Evolutionary conservation across 129 eudicot species (phyloP).

Genomic region (Lactuca sativa): DNA sequence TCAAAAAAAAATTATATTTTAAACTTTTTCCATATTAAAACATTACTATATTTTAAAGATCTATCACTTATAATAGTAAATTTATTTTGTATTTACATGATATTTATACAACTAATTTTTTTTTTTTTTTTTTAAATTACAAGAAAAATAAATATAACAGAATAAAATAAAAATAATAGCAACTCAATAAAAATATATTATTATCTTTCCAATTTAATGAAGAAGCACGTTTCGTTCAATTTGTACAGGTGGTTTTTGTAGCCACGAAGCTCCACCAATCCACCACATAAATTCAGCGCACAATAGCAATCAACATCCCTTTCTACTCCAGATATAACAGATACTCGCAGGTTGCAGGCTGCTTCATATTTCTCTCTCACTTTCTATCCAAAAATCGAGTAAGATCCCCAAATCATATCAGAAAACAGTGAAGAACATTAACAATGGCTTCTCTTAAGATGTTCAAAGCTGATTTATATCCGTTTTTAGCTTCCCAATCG

Average conservation of each 20-base stretch:
- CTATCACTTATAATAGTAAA: too few relatives aligned
- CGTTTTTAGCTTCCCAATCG: constrained; percentile 35
- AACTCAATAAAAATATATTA: too few relatives aligned
- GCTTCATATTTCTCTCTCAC: background rate
- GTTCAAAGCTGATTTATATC: constrained; percentile 35
- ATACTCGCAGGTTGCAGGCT: background rate
- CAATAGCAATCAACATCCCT: background rate
- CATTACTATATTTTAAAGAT: too few relatives aligned
- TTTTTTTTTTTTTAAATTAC: too few relatives aligned
- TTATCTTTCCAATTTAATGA: background rate
- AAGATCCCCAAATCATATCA: constrained; percentile 5
- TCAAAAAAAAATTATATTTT: too few relatives aligned
- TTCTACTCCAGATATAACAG: background rate
- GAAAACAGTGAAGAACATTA: background rate
- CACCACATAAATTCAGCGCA: constrained; percentile 2
- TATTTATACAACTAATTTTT: too few relatives aligned
- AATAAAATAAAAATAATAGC: too few relatives aligned
- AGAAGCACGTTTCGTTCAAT: background rate
- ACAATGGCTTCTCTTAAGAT: constrained; percentile 51
- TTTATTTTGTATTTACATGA: too few relatives aligned
- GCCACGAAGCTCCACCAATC: constrained; percentile 19
- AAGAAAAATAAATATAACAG: too few relatives aligned
- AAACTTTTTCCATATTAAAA: too few relatives aligned
- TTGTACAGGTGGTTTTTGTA: constrained; percentile 9
- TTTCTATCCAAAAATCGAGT: background rate